Base-by-base conservation (phyloP, 2,329 filamentous ascomycete species). In the Talaromyces sp. region DNA sequence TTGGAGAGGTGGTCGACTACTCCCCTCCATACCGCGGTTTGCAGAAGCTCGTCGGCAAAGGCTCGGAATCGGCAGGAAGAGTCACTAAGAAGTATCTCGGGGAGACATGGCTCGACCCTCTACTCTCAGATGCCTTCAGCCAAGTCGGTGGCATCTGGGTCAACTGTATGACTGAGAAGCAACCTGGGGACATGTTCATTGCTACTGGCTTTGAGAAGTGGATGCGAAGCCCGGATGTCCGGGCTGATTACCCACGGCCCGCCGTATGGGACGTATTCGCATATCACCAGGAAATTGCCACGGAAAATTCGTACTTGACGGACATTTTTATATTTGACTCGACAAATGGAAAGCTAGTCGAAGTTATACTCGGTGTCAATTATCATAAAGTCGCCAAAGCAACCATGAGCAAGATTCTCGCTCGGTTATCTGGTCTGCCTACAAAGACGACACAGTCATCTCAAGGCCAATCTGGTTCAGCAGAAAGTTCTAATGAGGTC, bases 101-200 rank as follows among this genome's bases (percentile, higher is more conserved):
- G 5, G 50, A 64, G 7, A 66, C 63, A 6, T 67, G 64, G 62
- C 63, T 70, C 6, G 69, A 73, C 57, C 62, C 67, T 2, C 44
- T 65, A 7, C 27, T 67, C 10, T 50, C 66, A 0, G 74, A 75
- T 52, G 61, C 65, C 4, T 75, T 73, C 57, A 54, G 67, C 14
- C 74, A 75, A 51, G 68, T 75, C 7, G 70, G 67, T 1, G 74
- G 73, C 2, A 68, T 75, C 7, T 70, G 63, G 30, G 67, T 70
- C 14, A 74, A 75, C 56, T 68, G 65, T 23, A 67, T 75, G 61
- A 66, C 65, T 2, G 67, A 71, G 14, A 52, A 44, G 1, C 12
- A 59, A 4, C 14, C 61, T 31, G 40, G 65, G 1, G 68, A 72
- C 5, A 70, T 74, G 57, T 75, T 61, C 42, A 65, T 75, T 16